phyloP scores from a whole-genome alignment of 163 green algal species.

The Scenedesmus sp. region DNA sequence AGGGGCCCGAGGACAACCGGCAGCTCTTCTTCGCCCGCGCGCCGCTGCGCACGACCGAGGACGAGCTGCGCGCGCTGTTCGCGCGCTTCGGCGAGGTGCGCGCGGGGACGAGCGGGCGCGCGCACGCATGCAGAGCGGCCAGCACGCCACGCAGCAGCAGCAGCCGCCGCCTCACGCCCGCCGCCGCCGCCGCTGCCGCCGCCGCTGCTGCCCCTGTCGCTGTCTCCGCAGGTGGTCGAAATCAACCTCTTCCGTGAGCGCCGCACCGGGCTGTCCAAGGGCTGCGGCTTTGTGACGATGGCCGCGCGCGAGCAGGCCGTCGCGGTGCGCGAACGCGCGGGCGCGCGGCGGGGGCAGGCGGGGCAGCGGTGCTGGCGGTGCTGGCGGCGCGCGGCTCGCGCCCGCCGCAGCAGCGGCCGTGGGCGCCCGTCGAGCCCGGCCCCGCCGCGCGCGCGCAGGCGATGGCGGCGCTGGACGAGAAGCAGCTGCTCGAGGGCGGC shows the following conservation, averaged over 20 bases:
- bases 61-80: conserved; percentile 52
- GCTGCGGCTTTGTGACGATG: conserved; percentile 58
- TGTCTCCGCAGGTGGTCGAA: conserved; percentile 25
- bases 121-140: neutral
- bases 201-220: neutral
- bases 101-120: neutral
- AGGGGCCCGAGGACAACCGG: conserved; percentile 51
- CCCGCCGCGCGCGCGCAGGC: neutral
- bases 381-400: neutral
- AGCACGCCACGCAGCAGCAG: neutral
- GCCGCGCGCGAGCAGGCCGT: conserved; percentile 44
- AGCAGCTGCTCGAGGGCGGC: conserved; percentile 30
- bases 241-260: conserved; percentile 56
- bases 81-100: conserved; percentile 42
- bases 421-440: neutral
- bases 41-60: conserved; percentile 38
- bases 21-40: conserved; percentile 60
- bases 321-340: conserved; percentile 41
- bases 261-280: conserved; percentile 50
- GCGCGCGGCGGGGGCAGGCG: no score
- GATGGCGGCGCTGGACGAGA: conserved; percentile 28
- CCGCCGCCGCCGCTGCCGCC: neutral
- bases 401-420: neutral
- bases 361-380: neutral
- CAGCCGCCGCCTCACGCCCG: neutral